phyloP scores from a whole-genome alignment of 2,329 filamentous ascomycete genomes.

The Epichloe brachyelytri region DNA sequence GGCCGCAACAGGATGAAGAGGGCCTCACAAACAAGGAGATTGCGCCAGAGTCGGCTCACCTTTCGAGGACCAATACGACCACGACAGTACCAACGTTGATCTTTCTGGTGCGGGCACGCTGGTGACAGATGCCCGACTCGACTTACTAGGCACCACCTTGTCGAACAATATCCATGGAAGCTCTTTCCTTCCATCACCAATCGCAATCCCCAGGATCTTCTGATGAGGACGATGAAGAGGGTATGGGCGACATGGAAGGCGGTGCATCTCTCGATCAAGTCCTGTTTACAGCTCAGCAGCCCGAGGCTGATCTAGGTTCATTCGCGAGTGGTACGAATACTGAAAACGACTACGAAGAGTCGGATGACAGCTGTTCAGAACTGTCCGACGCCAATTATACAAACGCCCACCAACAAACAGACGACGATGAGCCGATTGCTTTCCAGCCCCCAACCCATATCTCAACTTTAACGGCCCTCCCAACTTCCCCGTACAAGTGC shows the following conservation, averaged over 20 bases:
- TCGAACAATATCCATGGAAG: not conserved
- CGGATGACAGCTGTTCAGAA: not conserved
- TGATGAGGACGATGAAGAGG: conserved; percentile 16
- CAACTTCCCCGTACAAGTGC: not conserved
- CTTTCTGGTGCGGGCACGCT: conserved; percentile 2
- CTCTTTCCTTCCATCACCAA: not conserved
- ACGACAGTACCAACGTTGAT: conserved; percentile 1
- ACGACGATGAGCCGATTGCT: conserved; percentile 5
- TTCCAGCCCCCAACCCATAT: not conserved
- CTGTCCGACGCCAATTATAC: not conserved
- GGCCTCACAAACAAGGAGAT: not conserved
- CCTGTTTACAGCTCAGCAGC: not conserved
- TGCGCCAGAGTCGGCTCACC: not conserved
- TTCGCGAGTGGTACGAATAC: not conserved
- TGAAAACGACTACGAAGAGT: not conserved
- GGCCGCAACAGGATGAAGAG: conserved; percentile 2
- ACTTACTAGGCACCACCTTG: conserved; percentile 5
- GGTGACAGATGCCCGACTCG: conserved; percentile 3
- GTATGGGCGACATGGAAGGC: conserved; percentile 23
- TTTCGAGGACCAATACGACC: conserved; percentile 1
- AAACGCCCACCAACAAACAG: conserved; percentile 4
- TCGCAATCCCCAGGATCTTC: conserved; percentile 6
- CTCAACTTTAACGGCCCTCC: not conserved
- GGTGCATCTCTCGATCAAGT: conserved; percentile 15
- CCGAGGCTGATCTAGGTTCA: not conserved